A percentile compares a stretch with the other conserved stretches of the same genome.
Evolutionary conservation across 768 basidiomycete genomes (phyloP).

Genomic region (Suillus hirtellus): DNA sequence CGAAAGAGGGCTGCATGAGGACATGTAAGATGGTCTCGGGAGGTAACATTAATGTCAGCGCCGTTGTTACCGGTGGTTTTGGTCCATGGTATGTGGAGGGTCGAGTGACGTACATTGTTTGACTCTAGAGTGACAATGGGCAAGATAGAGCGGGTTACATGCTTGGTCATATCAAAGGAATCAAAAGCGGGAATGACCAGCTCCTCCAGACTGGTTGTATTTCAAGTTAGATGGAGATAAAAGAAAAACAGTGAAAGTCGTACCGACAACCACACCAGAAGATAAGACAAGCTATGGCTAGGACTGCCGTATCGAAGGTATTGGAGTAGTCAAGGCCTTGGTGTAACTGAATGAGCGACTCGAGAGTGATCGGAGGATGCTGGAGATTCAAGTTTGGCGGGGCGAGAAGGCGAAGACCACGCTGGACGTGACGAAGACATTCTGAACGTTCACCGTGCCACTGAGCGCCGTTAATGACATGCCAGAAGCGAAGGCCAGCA

Average conservation of each 20-base stretch:
- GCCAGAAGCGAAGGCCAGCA: slow-evolving; percentile 38
- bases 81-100: slow-evolving; percentile 37
- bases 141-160: background rate
- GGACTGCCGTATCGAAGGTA: background rate
- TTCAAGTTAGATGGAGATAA: slow-evolving; percentile 7
- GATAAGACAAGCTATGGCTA: background rate
- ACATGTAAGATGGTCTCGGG: slow-evolving; percentile 14
- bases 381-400: background rate
- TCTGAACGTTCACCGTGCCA: slow-evolving; percentile 3
- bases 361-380: background rate
- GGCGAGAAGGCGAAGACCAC: background rate
- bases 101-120: slow-evolving; percentile 11
- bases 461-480: slow-evolving; percentile 32
- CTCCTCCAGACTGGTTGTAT: background rate
- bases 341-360: background rate
- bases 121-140: background rate
- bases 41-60: slow-evolving; percentile 31
- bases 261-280: slow-evolving; percentile 2
- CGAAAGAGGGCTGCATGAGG: slow-evolving; percentile 23
- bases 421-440: slow-evolving; percentile 3
- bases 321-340: background rate
- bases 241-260: slow-evolving; percentile 5
- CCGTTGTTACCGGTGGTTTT: slow-evolving; percentile 32
- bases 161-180: background rate
- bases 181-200: background rate